Evolutionary conservation across 352 stramenopile species (phyloP).

Genomic region (Blastocystis hominis): DNA sequence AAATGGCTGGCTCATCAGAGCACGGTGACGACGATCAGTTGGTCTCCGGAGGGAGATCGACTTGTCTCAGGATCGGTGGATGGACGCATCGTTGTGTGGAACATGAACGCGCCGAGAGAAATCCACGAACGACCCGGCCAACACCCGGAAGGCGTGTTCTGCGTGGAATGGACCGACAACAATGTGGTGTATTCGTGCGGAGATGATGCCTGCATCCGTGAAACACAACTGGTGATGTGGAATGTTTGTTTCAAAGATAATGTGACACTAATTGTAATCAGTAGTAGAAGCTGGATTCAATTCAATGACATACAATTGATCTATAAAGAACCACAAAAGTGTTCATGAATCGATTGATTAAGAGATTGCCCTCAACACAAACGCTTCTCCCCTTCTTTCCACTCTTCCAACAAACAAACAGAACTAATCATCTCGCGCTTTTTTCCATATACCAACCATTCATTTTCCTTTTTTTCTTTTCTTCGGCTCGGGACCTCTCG

Average conservation of each 20-base stretch:
- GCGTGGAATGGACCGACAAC: conserved; percentile 44
- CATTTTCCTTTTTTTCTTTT: too few species aligned
- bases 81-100: conserved; percentile 90
- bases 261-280: too few species aligned
- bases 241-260: conserved; percentile 50
- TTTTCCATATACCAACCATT: too few species aligned
- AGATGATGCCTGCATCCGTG: conserved; percentile 42
- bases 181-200: conserved; percentile 48
- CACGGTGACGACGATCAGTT: conserved; percentile 81
- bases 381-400: too few species aligned
- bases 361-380: too few species aligned
- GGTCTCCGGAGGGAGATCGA: conserved; percentile 78
- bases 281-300: too few species aligned
- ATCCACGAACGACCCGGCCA: conserved; percentile 56
- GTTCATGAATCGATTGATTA: too few species aligned
- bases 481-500: too few species aligned
- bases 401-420: background rate
- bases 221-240: conserved; percentile 29
- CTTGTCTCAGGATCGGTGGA: conserved; percentile 82
- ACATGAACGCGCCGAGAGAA: conserved; percentile 64
- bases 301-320: too few species aligned
- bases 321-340: too few species aligned
- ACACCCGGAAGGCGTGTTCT: conserved; percentile 49
- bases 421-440: background rate
- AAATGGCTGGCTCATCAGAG: conserved; percentile 91